Evolutionary conservation across 495 filamentous ascomycete genomes (phyloP), one percentile per base, ranked within the genome.

Genomic region (Talaromyces proteolyticus): DNA sequence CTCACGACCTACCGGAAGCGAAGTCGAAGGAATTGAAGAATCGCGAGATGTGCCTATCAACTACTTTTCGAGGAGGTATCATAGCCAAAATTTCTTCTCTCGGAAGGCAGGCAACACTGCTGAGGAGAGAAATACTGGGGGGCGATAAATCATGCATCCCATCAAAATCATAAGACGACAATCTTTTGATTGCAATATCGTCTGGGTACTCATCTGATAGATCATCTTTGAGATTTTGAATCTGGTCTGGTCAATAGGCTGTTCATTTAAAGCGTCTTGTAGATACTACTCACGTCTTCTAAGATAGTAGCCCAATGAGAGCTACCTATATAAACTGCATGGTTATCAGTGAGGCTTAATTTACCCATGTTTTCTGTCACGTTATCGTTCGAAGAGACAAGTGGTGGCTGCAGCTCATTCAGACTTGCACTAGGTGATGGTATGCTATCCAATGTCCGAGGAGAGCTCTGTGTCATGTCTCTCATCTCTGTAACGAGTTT

Each of bases 221-320:
- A 8, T 49, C 47, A 18, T 49, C 47, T 29, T 49, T 49, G 6
- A 49, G 34, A 19, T 16, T 38, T 21, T 19, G 47, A 40, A 49
- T 49, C 47, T 49, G 19, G 14, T 8, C 6, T 17, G 16, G 22
- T 29, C 23, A 29, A 24, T 45, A 1, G 12, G 10, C 2, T 23
- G 12, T 22, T 44, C 6, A 7, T 18, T 44, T n/a, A n/a, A n/a
- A 20, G 21, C 7, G 20, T 44, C 7, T 10, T 44, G 19, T 2
- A 5, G 3, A 44, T 21, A 44, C 18, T 55, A 62, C 66, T 64
- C 47, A 89, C 85, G 75, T 95, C 91, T 51, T 81, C 78, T 53
- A 98, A 66, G 43, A 98, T 82, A 18, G 87, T 81, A 48, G 85
- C 87, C 92, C 93, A 96, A 63, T 96, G 89, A 20, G 86, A 82